phyloP scores from a whole-genome alignment of 306 rosid species.

The Glycyrrhiza uralensis region DNA sequence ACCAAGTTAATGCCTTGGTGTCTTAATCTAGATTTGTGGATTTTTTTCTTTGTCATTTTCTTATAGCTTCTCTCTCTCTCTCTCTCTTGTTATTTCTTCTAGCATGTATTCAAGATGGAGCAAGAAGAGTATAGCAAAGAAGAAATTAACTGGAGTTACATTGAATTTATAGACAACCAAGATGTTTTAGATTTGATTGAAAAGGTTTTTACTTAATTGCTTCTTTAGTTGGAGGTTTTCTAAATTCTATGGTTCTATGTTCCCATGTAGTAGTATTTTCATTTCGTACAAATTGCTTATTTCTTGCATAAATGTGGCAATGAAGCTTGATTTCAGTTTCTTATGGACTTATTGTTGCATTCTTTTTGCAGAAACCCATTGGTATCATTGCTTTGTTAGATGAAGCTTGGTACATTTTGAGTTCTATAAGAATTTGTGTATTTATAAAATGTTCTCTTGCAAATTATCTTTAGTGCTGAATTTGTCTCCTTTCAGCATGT shows the following conservation, averaged over 20 bases:
- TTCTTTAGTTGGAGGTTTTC: neutral
- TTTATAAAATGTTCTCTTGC: slow-evolving; percentile 16
- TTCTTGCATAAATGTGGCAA: slow-evolving; percentile 15
- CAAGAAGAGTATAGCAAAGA: slow-evolving; percentile 95
- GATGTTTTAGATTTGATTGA: slow-evolving; percentile 95
- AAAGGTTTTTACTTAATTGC: slow-evolving; percentile 55
- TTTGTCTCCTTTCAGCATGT: slow-evolving; percentile 70
- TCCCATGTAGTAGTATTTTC: neutral
- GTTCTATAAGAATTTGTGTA: slow-evolving; percentile 50
- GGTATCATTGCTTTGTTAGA: slow-evolving; percentile 90
- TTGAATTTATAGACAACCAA: slow-evolving; percentile 96
- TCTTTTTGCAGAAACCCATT: slow-evolving; percentile 86
- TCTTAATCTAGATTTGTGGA: slow-evolving; percentile 5
- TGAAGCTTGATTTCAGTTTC: slow-evolving; percentile 16
- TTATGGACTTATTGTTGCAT: slow-evolving; percentile 34
- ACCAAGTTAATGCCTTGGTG: slow-evolving; percentile 1
- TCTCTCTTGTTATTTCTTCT: slow-evolving; percentile 28
- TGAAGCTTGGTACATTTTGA: slow-evolving; percentile 87
- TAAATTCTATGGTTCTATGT: neutral
- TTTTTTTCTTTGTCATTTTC: neutral
- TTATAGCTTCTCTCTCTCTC: slow-evolving; percentile 6
- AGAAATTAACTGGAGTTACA: slow-evolving; percentile 97
- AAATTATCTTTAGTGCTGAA: slow-evolving; percentile 43
- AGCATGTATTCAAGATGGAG: slow-evolving; percentile 99
- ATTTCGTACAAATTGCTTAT: slow-evolving; percentile 1